Percentiles rank a stretch among this genome's conserved stretches.
Conservation (phyloP, 2,329 filamentous ascomycete species). For the Trichoderma sp. region DNA sequence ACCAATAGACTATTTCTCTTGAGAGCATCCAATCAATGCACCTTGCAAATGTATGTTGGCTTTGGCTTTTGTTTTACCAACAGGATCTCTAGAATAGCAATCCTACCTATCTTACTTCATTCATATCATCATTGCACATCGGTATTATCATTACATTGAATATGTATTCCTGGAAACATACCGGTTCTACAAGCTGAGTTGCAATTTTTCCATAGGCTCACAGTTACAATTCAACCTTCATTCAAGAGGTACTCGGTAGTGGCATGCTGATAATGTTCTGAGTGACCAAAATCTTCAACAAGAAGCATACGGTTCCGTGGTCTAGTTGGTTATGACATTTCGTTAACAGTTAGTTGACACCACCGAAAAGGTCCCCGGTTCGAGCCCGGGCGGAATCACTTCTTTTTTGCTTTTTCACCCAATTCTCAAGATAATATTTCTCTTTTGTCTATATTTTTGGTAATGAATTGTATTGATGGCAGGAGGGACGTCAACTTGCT, state of each 20-base stretch:
- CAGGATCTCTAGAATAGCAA: neutral
- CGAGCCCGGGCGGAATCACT: conserved; percentile 40
- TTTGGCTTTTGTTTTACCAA: neutral
- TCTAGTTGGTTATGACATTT: conserved; percentile 43
- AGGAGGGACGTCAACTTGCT: neutral
- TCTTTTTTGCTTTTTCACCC: conserved; percentile 20
- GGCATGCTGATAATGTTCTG: neutral
- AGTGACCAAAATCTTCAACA: neutral
- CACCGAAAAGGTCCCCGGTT: conserved; percentile 42
- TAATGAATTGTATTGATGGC: neutral
- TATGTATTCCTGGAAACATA: neutral
- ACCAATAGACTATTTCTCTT: neutral
- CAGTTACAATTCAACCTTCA: neutral
- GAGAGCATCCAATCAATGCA: neutral
- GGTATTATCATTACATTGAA: neutral
- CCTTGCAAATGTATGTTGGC: neutral
- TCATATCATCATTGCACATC: neutral
- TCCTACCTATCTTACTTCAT: neutral
- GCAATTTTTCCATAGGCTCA: neutral
- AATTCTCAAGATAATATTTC: neutral
- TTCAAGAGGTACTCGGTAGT: neutral
- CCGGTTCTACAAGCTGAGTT: neutral
- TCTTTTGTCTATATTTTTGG: neutral
- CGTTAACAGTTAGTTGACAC: conserved; percentile 32
- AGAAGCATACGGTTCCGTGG: conserved; percentile 34